Evolutionary conservation across 1,284 basidiomycete genomes (phyloP), one percentile per base, ranked within the genome.

Genomic region (Apiotrichum gamsii): DNA sequence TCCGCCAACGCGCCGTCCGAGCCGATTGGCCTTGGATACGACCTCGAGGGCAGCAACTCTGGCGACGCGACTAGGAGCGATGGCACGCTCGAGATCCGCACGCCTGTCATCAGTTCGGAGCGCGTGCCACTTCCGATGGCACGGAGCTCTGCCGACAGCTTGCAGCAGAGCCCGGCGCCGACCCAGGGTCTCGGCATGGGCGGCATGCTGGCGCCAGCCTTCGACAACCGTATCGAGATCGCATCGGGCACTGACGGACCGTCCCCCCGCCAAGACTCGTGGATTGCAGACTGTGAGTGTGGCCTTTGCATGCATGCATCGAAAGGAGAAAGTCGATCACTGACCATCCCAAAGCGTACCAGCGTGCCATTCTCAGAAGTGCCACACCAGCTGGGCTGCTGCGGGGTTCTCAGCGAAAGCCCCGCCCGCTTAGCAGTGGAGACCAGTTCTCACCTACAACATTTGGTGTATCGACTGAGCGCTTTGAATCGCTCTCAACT

Each of bases 71-170:
- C 33, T 4, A 6, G 37, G 37, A 60, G 58, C 41, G 63, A 61
- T 21, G 57, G 47, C 9, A 61, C 55, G 15, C 46, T 56, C 15
- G 62, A 61, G 54, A 49, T 65, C 9, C 43, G 52, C 18, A 65
- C 61, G 2, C 64, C 64, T 3, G 34, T 51, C 14, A 40, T 43
- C 15, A 30, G 32, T 13, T 33, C 14, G 11, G 38, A 24, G 21
- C 29, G 19, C 30, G n/a, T 24, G 15, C 31, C 40, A 9, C n/a
- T 33, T 19, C 18, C 42, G 8, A 20, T 34, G 24, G 9, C 35
- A 8, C 15, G 25, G 18, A 19, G 15, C 8, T 23, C 25, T 6
- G 19, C 43, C 8, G 15, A 6, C 4, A 8, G 15, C 10, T 5
- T 20, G 3, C 18, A 25, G 14, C 9, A n/a, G 14, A 9, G 2